phyloP scores from a whole-genome alignment of 1,284 basidiomycete species.

The Megacollybia platyphylla region DNA sequence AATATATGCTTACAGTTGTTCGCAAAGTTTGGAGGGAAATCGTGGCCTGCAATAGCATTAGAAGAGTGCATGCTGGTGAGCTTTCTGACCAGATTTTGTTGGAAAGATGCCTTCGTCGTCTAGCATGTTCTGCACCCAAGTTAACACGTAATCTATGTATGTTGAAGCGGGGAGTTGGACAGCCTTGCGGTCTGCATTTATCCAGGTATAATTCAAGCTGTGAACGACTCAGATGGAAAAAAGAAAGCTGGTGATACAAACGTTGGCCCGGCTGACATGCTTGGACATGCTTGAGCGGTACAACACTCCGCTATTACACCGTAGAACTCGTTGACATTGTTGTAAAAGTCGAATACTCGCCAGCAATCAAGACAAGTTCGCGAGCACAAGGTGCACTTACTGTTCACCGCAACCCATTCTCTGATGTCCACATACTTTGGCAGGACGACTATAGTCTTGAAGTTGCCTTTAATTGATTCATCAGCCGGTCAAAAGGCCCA shows the following conservation, averaged over 20 bases:
- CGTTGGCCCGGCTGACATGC: slow-evolving; percentile 89
- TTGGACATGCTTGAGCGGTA: slow-evolving; percentile 79
- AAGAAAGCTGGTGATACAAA: slow-evolving; percentile 26
- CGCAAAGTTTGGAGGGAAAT: slow-evolving; percentile 85
- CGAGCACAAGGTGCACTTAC: slow-evolving; percentile 34
- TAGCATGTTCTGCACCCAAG: slow-evolving; percentile 91
- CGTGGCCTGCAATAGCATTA: slow-evolving; percentile 46
- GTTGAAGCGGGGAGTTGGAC: slow-evolving; percentile 91
- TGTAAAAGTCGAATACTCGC: slow-evolving; percentile 89
- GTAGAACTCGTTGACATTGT: slow-evolving; percentile 96
- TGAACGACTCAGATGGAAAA: not conserved
- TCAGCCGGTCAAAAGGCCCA: not conserved
- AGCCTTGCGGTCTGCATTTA: slow-evolving; percentile 89
- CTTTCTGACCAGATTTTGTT: slow-evolving; percentile 73
- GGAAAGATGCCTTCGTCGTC: slow-evolving; percentile 92
- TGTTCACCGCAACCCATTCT: slow-evolving; percentile 98
- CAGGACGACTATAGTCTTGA: slow-evolving; percentile 96
- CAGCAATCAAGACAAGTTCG: not conserved
- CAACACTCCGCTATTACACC: slow-evolving; percentile 93
- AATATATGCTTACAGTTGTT: slow-evolving; percentile 94
- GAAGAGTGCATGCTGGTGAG: not conserved
- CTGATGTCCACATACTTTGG: slow-evolving; percentile 96
- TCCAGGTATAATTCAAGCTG: slow-evolving; percentile 96
- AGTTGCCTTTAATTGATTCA: slow-evolving; percentile 40
- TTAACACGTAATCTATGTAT: slow-evolving; percentile 99